Base-by-base conservation (phyloP, 345 rosid genomes). In the Laguncularia racemosa region DNA sequence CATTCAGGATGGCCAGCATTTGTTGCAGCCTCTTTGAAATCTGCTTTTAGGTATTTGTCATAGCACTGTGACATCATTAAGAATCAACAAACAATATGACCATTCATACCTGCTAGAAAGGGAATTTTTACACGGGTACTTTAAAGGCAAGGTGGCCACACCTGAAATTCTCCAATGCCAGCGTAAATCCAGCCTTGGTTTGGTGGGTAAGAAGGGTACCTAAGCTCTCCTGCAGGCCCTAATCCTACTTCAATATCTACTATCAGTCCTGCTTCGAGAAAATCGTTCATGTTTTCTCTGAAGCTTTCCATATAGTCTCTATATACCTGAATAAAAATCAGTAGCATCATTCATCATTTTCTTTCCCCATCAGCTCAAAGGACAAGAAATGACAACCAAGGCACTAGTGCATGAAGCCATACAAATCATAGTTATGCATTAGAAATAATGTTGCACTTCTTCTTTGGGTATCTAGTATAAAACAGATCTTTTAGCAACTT, bases 201-300 rank as follows among this genome's bases (percentile, higher is more conserved):
- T 72, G 64, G 60, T 1, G 89, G 85, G 66, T 88, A 91, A 64
- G 98, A 75, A 46, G 98, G 91, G 50, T 88, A 88, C 56, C 98
- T 78, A 12, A 88, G 86, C 72, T 91, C 98, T 49, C 96, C 96
- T n/a, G 89, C 85, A 6, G 96, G 90, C 23, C 98, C 91, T 63
- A 85, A 81, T 46, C 97, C 96, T 44, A 85, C 85, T 77, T 91
- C 95, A 11, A 91, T 82, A 73, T 84, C 96, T 46, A 88, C 69
- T 50, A 91, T 68, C 33, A 72, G 61, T 45, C 82, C 91, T 26
- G 81, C 59, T 71, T 79, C 84, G 11, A 91, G 26, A 56, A 82
- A 66, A 62, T 88, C 95, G 18, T 65, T 52, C 91, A 88, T 84
- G 64, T 64, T 74, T 64, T 82, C 78, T 67, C 77, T 82, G 77